These are phyloP conservation scores for Pythium rishiriense DNA, from an alignment of 352 stramenopile species.

Conservation along the genomic window DNA sequence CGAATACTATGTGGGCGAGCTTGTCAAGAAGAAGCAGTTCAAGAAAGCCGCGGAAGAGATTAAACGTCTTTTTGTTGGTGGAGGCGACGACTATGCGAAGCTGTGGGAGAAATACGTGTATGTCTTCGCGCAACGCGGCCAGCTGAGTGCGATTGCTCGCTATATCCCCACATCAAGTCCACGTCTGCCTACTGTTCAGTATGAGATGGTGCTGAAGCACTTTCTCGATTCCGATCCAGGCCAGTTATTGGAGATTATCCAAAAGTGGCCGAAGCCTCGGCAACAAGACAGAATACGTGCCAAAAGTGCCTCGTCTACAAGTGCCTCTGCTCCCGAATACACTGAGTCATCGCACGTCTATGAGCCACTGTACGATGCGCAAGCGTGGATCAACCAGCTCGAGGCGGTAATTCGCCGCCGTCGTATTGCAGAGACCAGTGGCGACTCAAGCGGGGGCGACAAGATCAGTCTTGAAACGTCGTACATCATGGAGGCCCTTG, in stretches of 20 bases:
- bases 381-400: constrained; percentile 82
- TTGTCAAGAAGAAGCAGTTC: constrained; percentile 75
- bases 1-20: constrained; percentile 73
- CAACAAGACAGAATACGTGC: constrained; percentile 34
- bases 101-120: constrained; percentile 90
- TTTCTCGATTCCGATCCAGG: constrained; percentile 81
- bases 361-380: constrained; percentile 76
- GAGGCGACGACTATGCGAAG: constrained; percentile 54
- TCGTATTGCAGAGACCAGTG: constrained; percentile 58
- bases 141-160: constrained; percentile 68
- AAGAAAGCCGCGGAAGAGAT: constrained; percentile 74
- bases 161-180: constrained; percentile 75
- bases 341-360: constrained; percentile 67
- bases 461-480: constrained; percentile 77
- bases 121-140: constrained; percentile 75
- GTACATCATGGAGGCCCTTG: constrained; percentile 80
- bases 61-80: constrained; percentile 51
- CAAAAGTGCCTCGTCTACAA: constrained; percentile 18
- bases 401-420: constrained; percentile 70
- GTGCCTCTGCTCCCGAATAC: constrained; percentile 54
- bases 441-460: constrained; percentile 32
- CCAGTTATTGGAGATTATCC: constrained; percentile 74
- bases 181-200: constrained; percentile 66
- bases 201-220: constrained; percentile 87
- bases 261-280: constrained; percentile 80